Percentiles rank a stretch among this genome's conserved stretches.
phyloP scores from a whole-genome alignment of 1,284 basidiomycete genomes.

The Singerocomus inundabilis region DNA sequence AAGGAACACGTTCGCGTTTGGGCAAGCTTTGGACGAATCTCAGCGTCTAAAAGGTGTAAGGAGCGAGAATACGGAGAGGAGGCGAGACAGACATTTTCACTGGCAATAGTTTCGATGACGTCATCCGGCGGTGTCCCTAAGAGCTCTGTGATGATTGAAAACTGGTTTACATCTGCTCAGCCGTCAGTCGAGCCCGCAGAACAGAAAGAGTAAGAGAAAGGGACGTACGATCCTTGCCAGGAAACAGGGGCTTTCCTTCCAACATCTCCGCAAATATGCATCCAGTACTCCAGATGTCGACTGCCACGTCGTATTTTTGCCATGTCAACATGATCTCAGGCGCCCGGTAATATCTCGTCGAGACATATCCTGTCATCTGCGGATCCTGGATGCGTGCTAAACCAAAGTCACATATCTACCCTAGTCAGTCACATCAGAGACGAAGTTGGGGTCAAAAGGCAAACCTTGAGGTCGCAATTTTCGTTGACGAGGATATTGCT shows the following conservation, averaged over 20 bases:
- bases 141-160: conserved; percentile 99
- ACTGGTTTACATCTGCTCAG: conserved; percentile 94
- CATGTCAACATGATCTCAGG: conserved; percentile 99
- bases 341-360: conserved; percentile 97
- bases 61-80: conserved; percentile 3
- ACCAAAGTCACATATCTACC: conserved; percentile 96
- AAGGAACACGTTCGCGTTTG: conserved; percentile 93
- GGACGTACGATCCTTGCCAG: conserved; percentile 91
- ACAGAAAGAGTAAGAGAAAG: neutral
- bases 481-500: conserved; percentile 99
- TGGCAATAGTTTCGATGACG: conserved; percentile 98
- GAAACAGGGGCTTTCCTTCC: conserved; percentile 98
- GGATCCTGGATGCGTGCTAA: conserved; percentile 96
- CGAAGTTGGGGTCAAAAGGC: conserved; percentile 17
- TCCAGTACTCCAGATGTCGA: conserved; percentile 98
- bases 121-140: conserved; percentile 98
- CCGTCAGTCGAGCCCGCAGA: conserved; percentile 3
- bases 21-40: conserved; percentile 97
- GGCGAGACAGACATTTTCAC: conserved; percentile 79
- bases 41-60: conserved; percentile 69
- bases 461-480: conserved; percentile 93
- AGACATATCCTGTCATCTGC: conserved; percentile 99
- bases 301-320: conserved; percentile 99
- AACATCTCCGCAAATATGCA: conserved; percentile 99
- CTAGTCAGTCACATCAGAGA: conserved; percentile 12